Evolutionary conservation across 202 grass and related monocot species (phyloP), one percentile per base, ranked within the genome.

Genomic region (Schoenoplectus triqueter): DNA sequence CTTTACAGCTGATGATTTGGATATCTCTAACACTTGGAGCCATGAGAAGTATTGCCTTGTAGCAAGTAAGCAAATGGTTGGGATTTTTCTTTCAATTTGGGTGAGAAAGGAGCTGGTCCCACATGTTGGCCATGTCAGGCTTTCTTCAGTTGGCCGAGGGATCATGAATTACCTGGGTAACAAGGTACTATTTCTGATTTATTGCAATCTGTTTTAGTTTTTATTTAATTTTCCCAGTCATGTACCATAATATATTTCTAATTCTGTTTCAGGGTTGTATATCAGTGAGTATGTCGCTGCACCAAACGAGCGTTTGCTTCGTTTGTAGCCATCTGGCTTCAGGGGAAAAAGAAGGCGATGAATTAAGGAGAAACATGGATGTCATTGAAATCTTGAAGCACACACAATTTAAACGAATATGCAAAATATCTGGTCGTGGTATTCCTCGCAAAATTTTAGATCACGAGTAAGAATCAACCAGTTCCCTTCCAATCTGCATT

Each of bases 31-130:
- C 13, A 73, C 76, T 57, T 52, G 78, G 14, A 71, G 59, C 39
- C 21, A 83, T 59, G 62, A 68, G 86, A 85, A 78, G 63, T 97
- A 94, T 73, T 89, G 85, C 83, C 85, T 97, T 49, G 87, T 97
- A 17, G 95, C 90, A 5, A 90, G 95, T 84, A 94, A 93, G 78
- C 90, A 97, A 87, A 97, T 97, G 95, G 95, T 97, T 11, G 95
- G 95, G 5, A 91, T 97, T 78, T 97, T 97, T 84, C 42, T 85
- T 50, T 91, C 92, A 10, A 88, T 93, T 57, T 97, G 95, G 95
- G 92, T 89, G 19, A 62, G 86, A 82, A 85, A 85, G 5, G 90
- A 88, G 48, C 86, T 97, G 13, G 83, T 91, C 59, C 83, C 72
- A 64, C 95, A 97, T 80, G 66, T 94, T 41, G 86, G 90, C 15